These are phyloP conservation scores for Coelastrella sp. DNA, from an alignment of 139 green algal species.

Conservation along the genomic window DNA sequence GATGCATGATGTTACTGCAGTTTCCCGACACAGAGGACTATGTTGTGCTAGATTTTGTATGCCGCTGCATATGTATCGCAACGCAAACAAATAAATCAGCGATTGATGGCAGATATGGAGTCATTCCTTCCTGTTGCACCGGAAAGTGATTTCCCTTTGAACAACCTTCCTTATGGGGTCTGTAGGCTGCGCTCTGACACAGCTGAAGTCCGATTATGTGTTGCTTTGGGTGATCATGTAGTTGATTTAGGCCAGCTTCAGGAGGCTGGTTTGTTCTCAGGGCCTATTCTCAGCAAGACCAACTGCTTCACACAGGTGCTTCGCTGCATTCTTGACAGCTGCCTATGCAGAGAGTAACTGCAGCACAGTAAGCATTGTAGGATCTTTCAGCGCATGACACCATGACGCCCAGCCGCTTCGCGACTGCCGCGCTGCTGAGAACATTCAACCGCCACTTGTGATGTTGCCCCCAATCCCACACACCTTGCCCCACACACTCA, in stretches of 20 bases:
- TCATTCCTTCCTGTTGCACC: slow-evolving; percentile 17
- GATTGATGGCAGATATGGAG: background rate
- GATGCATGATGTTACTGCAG: too few species aligned
- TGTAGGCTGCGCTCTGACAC: slow-evolving; percentile 57
- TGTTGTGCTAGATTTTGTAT: too few species aligned
- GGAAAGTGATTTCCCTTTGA: slow-evolving; percentile 75
- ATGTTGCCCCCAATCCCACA: background rate
- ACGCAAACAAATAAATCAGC: background rate
- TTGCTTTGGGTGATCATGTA: slow-evolving; percentile 83
- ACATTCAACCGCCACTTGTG: too few species aligned
- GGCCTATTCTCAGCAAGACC: slow-evolving; percentile 46
- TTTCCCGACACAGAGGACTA: too few species aligned
- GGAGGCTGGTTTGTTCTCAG: slow-evolving; percentile 60
- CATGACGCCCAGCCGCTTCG: too few species aligned
- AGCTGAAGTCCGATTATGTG: slow-evolving; percentile 58
- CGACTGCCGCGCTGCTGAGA: too few species aligned
- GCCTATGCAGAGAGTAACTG: background rate
- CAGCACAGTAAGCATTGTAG: too few species aligned
- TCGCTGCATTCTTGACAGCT: background rate
- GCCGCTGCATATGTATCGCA: too few species aligned
- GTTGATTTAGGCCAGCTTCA: slow-evolving; percentile 79
- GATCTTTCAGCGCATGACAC: too few species aligned
- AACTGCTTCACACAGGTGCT: slow-evolving; percentile 39
- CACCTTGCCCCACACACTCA: background rate
- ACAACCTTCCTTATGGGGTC: slow-evolving; percentile 91